These are phyloP conservation scores for Nemania sp. DNA, from an alignment of 2,329 filamentous ascomycete species.

Conservation along the genomic window DNA sequence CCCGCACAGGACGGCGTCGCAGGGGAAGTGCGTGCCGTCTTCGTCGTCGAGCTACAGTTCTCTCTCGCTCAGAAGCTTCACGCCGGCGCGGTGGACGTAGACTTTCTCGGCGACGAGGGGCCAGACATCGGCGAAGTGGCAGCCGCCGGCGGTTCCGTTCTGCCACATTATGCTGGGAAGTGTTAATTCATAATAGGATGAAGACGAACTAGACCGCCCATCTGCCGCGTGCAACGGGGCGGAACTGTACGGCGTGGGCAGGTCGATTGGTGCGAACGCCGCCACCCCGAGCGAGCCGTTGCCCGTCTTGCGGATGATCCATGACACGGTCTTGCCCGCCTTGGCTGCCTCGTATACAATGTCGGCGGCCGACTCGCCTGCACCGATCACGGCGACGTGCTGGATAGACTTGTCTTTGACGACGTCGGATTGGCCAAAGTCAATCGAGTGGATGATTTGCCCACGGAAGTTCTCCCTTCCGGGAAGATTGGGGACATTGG, in stretches of 20 bases:
- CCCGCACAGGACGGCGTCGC: conserved; percentile 35
- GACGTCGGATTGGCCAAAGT: conserved; percentile 41
- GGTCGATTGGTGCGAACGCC: conserved; percentile 35
- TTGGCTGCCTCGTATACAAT: conserved; percentile 44
- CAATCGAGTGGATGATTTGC: conserved; percentile 40
- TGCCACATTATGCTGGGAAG: conserved; percentile 35
- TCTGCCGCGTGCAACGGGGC: too few species aligned
- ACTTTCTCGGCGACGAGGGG: conserved; percentile 34
- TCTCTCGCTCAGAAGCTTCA: conserved; percentile 26
- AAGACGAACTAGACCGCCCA: conserved; percentile 1
- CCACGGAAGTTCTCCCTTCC: conserved; percentile 37
- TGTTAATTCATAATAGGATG: conserved; percentile 10
- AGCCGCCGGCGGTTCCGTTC: conserved; percentile 35
- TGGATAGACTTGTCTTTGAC: conserved; percentile 29
- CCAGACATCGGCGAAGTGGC: conserved; percentile 37
- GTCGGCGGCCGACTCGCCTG: conserved; percentile 45
- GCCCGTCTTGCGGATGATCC: conserved; percentile 41
- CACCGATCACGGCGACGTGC: conserved; percentile 42
- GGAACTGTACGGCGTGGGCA: conserved; percentile 36
- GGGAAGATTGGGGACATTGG: conserved; percentile 39
- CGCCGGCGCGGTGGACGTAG: conserved; percentile 27
- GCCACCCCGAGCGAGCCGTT: conserved; percentile 40
- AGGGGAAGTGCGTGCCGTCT: conserved; percentile 28
- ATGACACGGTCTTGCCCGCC: conserved; percentile 40
- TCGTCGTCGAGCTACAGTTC: conserved; percentile 29